A percentile compares a stretch with the other conserved stretches of the same genome.
Evolutionary conservation across 208 protist species (phyloP).

Genomic region (Leishmania major): DNA sequence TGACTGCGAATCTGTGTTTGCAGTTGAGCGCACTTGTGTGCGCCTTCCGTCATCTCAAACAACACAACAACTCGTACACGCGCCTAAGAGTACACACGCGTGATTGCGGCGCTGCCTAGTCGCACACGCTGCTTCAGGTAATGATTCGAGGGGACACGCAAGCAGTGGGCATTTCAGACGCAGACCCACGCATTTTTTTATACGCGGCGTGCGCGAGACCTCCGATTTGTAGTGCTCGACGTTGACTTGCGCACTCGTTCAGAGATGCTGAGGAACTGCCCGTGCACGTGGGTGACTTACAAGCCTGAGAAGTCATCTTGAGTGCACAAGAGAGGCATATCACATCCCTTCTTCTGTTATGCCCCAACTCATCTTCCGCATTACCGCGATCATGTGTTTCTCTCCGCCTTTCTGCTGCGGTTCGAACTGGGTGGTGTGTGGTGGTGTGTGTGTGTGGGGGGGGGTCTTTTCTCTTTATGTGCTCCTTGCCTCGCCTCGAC

Average conservation of each 20-base stretch:
- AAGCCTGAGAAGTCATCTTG: too few relatives aligned
- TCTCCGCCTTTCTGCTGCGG: background rate
- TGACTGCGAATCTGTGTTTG: background rate
- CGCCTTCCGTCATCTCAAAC: background rate
- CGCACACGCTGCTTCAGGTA: background rate
- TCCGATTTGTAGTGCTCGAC: background rate
- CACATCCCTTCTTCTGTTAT: background rate
- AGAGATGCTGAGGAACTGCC: background rate
- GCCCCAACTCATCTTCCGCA: background rate
- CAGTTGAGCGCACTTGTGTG: background rate
- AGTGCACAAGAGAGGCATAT: background rate
- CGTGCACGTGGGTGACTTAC: background rate
- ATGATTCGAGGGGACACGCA: background rate
- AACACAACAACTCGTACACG: background rate
- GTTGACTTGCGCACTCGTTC: background rate
- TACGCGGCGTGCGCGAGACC: background rate
- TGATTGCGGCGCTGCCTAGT: background rate
- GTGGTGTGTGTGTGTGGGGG: background rate
- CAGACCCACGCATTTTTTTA: background rate
- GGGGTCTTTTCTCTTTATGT: background rate
- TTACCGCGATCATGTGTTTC: background rate
- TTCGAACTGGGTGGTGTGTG: background rate
- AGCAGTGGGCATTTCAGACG: background rate
- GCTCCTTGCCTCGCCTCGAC: background rate
- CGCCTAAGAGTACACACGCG: background rate